These are phyloP conservation scores for Clavulina sp. DNA, from an alignment of 768 basidiomycete species.

Conservation along the genomic window DNA sequence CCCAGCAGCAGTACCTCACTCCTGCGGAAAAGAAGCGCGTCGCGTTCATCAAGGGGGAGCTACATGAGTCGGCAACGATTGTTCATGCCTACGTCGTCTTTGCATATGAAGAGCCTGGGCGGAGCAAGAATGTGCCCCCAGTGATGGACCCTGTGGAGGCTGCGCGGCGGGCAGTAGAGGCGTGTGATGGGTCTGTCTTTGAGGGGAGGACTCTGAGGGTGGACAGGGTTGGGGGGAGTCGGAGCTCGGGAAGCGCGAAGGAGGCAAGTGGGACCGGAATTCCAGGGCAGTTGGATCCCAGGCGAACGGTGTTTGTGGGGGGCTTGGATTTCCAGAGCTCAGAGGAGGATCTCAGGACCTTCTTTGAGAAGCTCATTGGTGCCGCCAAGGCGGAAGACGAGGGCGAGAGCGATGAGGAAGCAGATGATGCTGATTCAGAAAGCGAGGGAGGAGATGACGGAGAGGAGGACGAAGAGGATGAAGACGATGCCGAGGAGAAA, in stretches of 20 bases:
- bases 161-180: constrained; percentile 36
- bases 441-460: constrained; percentile 9
- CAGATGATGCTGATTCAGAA: constrained; percentile 7
- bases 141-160: constrained; percentile 34
- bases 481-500: constrained; percentile 7
- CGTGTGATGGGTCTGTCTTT: constrained; percentile 54
- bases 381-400: constrained; percentile 41
- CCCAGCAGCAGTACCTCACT: constrained; percentile 41
- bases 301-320: constrained; percentile 75
- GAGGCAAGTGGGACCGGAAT: constrained; percentile 18
- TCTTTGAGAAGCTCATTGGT: constrained; percentile 64
- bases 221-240: constrained; percentile 40
- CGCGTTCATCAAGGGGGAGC: constrained; percentile 83
- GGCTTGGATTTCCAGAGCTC: constrained; percentile 83
- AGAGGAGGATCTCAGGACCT: constrained; percentile 75
- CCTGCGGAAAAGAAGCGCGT: constrained; percentile 81
- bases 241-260: constrained; percentile 13
- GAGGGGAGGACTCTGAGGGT: constrained; percentile 65
- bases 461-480: constrained; percentile 5
- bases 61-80: constrained; percentile 58
- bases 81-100: constrained; percentile 88
- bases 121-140: not conserved
- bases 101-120: constrained; percentile 33
- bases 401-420: not conserved
- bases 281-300: constrained; percentile 36